Evolutionary conservation across 257 asterid species (phyloP).

Genomic region (Datura wrightii): DNA sequence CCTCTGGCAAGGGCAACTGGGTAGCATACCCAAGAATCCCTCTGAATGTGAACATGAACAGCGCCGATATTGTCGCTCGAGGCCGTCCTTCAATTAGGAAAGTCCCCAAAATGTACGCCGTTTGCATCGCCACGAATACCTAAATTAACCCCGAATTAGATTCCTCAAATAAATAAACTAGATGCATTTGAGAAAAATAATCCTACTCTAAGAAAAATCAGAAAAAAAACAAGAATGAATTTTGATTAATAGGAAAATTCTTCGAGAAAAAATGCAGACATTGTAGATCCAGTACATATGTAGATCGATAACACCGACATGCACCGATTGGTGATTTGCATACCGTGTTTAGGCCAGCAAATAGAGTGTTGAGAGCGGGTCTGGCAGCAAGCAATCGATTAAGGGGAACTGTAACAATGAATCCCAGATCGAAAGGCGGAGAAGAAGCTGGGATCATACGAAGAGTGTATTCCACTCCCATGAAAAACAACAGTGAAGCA

Average conservation of each 20-base stretch:
- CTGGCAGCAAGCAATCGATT: constrained; percentile 48
- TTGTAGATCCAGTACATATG: not conserved
- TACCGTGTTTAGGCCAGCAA: constrained; percentile 57
- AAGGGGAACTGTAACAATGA: constrained; percentile 42
- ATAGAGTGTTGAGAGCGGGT: constrained; percentile 46
- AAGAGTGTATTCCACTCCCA: constrained; percentile 54
- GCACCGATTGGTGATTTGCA: not conserved
- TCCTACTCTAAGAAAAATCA: not conserved
- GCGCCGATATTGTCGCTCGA: constrained; percentile 34
- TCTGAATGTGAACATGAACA: constrained; percentile 38
- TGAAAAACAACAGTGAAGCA: constrained; percentile 44
- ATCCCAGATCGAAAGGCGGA: constrained; percentile 55
- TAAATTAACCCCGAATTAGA: not conserved
- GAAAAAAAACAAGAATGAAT: not conserved
- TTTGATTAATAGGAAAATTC: not conserved
- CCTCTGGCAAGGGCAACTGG: constrained; percentile 41
- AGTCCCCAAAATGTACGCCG: constrained; percentile 38
- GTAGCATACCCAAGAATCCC: constrained; percentile 42
- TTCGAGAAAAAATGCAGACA: not conserved
- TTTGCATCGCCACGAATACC: constrained; percentile 40
- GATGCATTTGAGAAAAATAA: too few species aligned
- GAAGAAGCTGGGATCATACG: constrained; percentile 48
- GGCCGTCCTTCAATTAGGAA: constrained; percentile 39
- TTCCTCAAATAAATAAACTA: not conserved
- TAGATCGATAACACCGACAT: not conserved